phyloP scores from a whole-genome alignment of 139 green algal genomes.

The Auxenochlorella pyrenoidosa region DNA sequence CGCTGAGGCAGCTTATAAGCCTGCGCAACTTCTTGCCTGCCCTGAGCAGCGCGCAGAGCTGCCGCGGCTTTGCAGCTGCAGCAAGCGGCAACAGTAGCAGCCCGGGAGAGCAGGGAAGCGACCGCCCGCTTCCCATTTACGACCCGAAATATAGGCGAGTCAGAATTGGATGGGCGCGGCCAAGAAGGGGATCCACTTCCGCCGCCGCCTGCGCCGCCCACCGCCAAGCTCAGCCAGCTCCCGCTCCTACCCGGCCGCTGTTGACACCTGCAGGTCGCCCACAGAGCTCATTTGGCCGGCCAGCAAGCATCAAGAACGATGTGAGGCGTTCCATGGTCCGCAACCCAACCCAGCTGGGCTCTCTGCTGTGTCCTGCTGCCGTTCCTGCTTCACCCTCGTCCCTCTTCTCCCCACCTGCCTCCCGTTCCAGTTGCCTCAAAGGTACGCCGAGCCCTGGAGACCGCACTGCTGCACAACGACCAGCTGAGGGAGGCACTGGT shows the following conservation, averaged over 20 bases:
- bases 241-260: background rate
- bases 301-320: constrained; percentile 28
- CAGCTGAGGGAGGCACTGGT: constrained; percentile 27
- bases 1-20: background rate
- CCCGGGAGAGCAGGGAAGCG: background rate
- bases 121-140: no score
- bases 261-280: constrained; percentile 7
- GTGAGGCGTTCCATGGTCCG: background rate
- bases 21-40: background rate
- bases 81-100: background rate
- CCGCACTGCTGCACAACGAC: constrained; percentile 32
- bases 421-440: constrained; percentile 16
- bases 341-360: background rate
- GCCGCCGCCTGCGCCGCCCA: background rate
- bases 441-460: constrained; percentile 8
- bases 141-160: background rate
- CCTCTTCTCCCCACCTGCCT: background rate
- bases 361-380: background rate
- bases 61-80: background rate
- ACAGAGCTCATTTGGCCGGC: constrained; percentile 46
- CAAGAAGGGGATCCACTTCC: background rate
- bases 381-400: background rate
- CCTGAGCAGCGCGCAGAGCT: background rate
- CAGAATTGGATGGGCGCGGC: background rate
- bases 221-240: background rate